Evolutionary conservation across 2,329 filamentous ascomycete species (phyloP).

Genomic region (Reticulascus tulasneorum): DNA sequence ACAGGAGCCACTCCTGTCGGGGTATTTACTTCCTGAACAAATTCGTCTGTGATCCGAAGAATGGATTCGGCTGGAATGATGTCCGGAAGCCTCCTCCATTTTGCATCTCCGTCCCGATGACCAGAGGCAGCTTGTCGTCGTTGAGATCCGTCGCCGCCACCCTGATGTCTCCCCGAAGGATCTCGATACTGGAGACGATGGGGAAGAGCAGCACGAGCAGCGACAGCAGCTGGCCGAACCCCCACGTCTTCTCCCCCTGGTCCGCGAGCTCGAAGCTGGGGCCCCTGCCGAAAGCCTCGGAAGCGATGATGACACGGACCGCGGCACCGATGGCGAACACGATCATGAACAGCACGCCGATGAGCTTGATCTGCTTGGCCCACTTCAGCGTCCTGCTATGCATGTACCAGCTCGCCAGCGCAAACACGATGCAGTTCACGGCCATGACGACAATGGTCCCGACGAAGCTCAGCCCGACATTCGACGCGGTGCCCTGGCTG

Average conservation of each 20-base stretch:
- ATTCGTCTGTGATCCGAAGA: slow-evolving; percentile 35
- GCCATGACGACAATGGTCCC: slow-evolving; percentile 60
- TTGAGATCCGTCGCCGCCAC: slow-evolving; percentile 19
- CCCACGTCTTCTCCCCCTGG: slow-evolving; percentile 53
- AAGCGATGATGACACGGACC: slow-evolving; percentile 51
- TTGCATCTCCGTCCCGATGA: slow-evolving; percentile 5
- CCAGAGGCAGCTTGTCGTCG: neutral
- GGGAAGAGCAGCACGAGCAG: slow-evolving; percentile 57
- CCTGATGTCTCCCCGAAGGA: slow-evolving; percentile 46
- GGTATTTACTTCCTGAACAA: slow-evolving; percentile 32
- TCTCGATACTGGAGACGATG: slow-evolving; percentile 56
- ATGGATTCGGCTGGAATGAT: slow-evolving; percentile 42
- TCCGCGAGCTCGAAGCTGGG: slow-evolving; percentile 49
- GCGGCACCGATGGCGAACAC: slow-evolving; percentile 57
- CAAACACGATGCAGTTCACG: slow-evolving; percentile 55
- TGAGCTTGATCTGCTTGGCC: slow-evolving; percentile 49
- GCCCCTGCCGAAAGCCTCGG: slow-evolving; percentile 53
- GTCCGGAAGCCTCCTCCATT: slow-evolving; percentile 1
- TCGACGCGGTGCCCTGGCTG: slow-evolving; percentile 23
- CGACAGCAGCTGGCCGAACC: slow-evolving; percentile 59
- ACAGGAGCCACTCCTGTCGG: no score
- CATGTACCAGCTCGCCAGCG: slow-evolving; percentile 60
- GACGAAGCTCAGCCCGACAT: slow-evolving; percentile 43
- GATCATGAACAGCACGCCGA: slow-evolving; percentile 51
- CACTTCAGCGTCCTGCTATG: slow-evolving; percentile 52